phyloP scores from a whole-genome alignment of 2,329 filamentous ascomycete species.

The Aspergillus transmontanensis region DNA sequence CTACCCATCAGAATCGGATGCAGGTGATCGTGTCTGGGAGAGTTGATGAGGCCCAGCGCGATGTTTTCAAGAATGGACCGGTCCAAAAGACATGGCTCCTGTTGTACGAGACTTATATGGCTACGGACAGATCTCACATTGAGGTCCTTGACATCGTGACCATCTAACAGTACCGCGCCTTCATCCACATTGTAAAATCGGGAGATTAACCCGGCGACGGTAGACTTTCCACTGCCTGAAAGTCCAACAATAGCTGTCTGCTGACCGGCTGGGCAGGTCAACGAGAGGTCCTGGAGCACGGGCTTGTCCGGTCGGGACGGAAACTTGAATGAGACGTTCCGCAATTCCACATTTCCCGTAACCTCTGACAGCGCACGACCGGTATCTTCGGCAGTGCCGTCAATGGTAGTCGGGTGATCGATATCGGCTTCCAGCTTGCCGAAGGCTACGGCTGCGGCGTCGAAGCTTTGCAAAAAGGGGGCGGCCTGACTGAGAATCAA shows the following conservation, averaged over 20 bases:
- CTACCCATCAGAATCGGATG: conserved; percentile 51
- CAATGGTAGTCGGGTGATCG: conserved; percentile 52
- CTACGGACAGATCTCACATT: conserved; percentile 23
- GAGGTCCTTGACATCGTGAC: conserved; percentile 35
- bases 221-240: conserved; percentile 74
- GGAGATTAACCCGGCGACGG: conserved; percentile 71
- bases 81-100: conserved; percentile 82
- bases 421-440: conserved; percentile 62
- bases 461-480: conserved; percentile 50
- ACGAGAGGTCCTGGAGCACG: conserved; percentile 38
- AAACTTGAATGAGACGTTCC: conserved; percentile 36
- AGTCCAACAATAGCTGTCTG: conserved; percentile 69
- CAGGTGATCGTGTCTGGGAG: conserved; percentile 50
- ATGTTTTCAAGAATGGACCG: conserved; percentile 85
- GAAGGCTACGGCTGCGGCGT: conserved; percentile 56
- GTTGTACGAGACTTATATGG: conserved; percentile 27
- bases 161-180: conserved; percentile 43
- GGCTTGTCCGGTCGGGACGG: conserved; percentile 43
- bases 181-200: conserved; percentile 64
- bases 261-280: conserved; percentile 41
- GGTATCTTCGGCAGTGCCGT: conserved; percentile 31
- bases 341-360: conserved; percentile 36
- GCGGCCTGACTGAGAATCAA: conserved; percentile 42
- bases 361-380: conserved; percentile 27
- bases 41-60: conserved; percentile 51